phyloP scores from a whole-genome alignment of 2,329 filamentous ascomycete genomes.

The Fusarium sp. region DNA sequence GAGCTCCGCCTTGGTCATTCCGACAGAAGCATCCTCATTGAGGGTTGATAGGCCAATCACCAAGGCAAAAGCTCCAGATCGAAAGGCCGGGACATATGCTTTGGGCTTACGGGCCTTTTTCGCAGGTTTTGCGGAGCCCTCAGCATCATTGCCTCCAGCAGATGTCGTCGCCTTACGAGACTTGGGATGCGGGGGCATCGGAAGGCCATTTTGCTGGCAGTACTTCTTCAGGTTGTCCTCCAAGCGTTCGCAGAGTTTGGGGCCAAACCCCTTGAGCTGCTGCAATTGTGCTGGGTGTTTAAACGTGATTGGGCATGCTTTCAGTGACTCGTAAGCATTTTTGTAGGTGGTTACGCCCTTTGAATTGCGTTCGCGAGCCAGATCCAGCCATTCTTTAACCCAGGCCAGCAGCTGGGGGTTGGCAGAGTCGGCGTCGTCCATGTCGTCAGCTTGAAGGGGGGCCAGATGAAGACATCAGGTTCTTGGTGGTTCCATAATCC shows the following conservation, averaged over 20 bases:
- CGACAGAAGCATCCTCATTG: slow-evolving; percentile 60
- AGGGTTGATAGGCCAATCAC: slow-evolving; percentile 73
- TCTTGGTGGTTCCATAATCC: neutral
- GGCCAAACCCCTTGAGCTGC: slow-evolving; percentile 78
- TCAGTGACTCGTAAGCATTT: slow-evolving; percentile 81
- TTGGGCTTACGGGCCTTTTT: slow-evolving; percentile 72
- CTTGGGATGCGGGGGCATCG: slow-evolving; percentile 71
- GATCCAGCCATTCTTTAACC: slow-evolving; percentile 82
- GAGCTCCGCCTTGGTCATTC: slow-evolving; percentile 74
- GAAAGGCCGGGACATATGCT: slow-evolving; percentile 75
- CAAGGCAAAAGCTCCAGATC: slow-evolving; percentile 81
- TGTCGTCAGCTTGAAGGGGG: slow-evolving; percentile 20
- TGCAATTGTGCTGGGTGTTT: slow-evolving; percentile 78
- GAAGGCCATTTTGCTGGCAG: slow-evolving; percentile 73
- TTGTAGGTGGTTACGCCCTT: slow-evolving; percentile 79
- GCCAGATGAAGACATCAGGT: neutral
- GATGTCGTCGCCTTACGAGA: slow-evolving; percentile 52
- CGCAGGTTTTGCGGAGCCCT: slow-evolving; percentile 50
- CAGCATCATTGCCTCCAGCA: slow-evolving; percentile 47
- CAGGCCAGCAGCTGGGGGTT: slow-evolving; percentile 79
- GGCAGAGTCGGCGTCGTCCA: slow-evolving; percentile 60
- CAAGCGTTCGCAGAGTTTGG: slow-evolving; percentile 76
- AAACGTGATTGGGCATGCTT: slow-evolving; percentile 76
- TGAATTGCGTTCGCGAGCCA: slow-evolving; percentile 73
- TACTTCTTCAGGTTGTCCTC: slow-evolving; percentile 69